phyloP scores from a whole-genome alignment of 495 filamentous ascomycete species.

The Penicillium herquei region DNA sequence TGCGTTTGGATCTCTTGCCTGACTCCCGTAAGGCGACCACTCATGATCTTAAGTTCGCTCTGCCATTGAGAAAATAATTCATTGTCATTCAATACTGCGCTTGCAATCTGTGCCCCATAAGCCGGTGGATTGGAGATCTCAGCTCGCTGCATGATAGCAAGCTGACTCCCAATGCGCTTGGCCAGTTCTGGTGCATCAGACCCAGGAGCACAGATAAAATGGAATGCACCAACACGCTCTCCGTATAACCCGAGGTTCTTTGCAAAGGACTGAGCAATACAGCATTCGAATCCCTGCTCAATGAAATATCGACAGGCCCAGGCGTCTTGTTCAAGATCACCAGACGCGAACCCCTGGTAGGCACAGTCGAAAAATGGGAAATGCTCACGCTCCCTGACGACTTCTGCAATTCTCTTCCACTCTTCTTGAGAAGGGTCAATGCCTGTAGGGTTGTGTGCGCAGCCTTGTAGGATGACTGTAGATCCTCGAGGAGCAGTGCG shows the following conservation, averaged over 20 bases:
- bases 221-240: background rate
- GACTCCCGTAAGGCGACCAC: background rate
- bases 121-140: constrained; percentile 1
- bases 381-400: background rate
- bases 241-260: constrained; percentile 3
- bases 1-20: background rate
- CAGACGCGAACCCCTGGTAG: constrained; percentile 2
- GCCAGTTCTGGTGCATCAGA: background rate
- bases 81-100: background rate
- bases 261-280: constrained; percentile 1
- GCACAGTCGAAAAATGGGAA: constrained; percentile 2
- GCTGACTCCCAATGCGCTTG: background rate
- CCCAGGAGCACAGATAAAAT: background rate
- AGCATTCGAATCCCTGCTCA: constrained; percentile 1
- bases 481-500: background rate
- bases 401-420: background rate
- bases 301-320: background rate
- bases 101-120: background rate
- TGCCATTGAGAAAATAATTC: background rate
- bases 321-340: background rate
- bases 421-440: constrained; percentile 1
- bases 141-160: background rate
- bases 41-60: background rate
- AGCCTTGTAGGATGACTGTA: background rate
- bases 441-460: constrained; percentile 3